phyloP scores from a whole-genome alignment of 148 eudicot species.

The Chenopodium suecicum region DNA sequence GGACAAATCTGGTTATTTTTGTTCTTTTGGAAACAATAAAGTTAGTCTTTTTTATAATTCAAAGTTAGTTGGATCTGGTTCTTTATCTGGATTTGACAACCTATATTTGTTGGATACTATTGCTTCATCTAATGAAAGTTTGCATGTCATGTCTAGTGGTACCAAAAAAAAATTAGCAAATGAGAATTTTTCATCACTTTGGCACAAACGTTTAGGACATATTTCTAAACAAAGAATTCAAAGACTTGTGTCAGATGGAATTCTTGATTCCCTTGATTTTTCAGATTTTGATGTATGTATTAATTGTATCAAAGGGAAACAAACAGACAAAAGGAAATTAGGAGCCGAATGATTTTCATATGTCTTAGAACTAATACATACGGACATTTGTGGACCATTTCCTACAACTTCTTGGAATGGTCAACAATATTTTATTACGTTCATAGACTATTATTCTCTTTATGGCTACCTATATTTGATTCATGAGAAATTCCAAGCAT shows the following conservation, averaged over 20 bases:
- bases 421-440: conserved; percentile 10
- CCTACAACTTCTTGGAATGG: conserved; percentile 16
- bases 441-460: not conserved
- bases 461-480: not conserved
- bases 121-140: not conserved
- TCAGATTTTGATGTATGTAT: conserved; percentile 8
- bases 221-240: conserved; percentile 10
- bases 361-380: conserved; percentile 13
- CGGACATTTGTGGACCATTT: conserved; percentile 16
- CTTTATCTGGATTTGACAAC: not conserved
- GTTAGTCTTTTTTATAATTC: conserved; percentile 4
- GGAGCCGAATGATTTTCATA: not conserved
- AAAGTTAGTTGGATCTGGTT: conserved; percentile 7
- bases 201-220: conserved; percentile 8
- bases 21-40: conserved; percentile 13
- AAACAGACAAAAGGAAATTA: not conserved
- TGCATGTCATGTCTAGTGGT: not conserved
- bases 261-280: conserved; percentile 9
- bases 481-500: not conserved
- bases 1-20: conserved; percentile 11
- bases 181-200: not conserved
- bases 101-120: not conserved
- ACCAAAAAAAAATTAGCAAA: conserved; percentile 1
- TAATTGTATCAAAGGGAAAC: conserved; percentile 10
- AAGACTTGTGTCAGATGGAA: conserved; percentile 18